A percentile compares a stretch with the other conserved stretches of the same genome.
phyloP scores from a whole-genome alignment of 2,329 filamentous ascomycete species.

The Dothistroma pini region DNA sequence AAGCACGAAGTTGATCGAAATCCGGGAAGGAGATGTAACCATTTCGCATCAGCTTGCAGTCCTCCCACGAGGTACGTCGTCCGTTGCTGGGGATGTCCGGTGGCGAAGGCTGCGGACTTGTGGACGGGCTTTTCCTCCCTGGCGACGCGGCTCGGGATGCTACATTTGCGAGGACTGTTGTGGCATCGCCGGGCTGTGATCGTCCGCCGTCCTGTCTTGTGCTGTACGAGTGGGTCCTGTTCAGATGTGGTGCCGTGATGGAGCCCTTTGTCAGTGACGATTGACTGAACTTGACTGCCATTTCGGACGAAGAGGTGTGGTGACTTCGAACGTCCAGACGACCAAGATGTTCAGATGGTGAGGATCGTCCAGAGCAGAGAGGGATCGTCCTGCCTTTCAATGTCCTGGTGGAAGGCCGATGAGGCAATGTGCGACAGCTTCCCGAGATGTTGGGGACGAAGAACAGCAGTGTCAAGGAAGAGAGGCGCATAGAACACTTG shows the following conservation, averaged over 20 bases:
- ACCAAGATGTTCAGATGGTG: not conserved
- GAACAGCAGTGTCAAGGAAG: not conserved
- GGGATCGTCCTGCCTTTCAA: not conserved
- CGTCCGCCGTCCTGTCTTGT: conserved; percentile 18
- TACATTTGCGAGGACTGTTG: conserved; percentile 24
- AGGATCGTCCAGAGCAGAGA: not conserved
- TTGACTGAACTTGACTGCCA: conserved; percentile 25
- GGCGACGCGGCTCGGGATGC: conserved; percentile 26
- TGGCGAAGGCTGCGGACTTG: conserved; percentile 21
- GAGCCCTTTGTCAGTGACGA: conserved; percentile 28
- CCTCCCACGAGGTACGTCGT: conserved; percentile 32
- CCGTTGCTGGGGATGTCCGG: conserved; percentile 14
- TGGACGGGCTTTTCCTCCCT: conserved; percentile 19
- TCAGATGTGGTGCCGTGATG: conserved; percentile 29
- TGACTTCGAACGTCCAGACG: not conserved
- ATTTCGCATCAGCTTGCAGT: conserved; percentile 30
- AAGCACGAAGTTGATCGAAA: conserved; percentile 25
- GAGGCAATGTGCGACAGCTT: conserved; percentile 1
- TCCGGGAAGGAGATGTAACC: conserved; percentile 36
- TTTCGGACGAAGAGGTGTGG: conserved; percentile 5
- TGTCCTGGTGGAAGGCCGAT: not conserved
- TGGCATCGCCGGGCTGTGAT: conserved; percentile 19
- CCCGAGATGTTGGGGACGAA: not conserved
- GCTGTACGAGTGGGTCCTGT: conserved; percentile 31
- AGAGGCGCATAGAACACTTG: not conserved